These are phyloP conservation scores for Trichoderma reesei DNA, from an alignment of 495 filamentous ascomycete genomes.

Conservation along the genomic window DNA sequence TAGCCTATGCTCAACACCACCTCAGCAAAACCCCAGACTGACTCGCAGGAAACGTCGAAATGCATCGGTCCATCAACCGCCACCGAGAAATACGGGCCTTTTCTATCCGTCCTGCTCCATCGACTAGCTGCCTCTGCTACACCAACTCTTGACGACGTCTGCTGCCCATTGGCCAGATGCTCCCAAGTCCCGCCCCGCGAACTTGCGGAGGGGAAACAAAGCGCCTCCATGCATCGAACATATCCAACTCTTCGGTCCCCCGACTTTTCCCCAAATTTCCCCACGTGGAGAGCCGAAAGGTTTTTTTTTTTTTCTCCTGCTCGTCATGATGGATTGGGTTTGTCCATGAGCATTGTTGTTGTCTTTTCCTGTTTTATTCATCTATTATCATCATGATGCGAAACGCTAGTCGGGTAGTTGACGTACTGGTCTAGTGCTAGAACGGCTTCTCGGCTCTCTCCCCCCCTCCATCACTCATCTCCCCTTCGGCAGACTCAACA, in stretches of 20 bases:
- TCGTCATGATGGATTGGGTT: not conserved
- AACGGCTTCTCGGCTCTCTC: too few relatives aligned
- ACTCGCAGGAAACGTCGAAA: not conserved
- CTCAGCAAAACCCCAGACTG: too few relatives aligned
- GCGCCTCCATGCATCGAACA: not conserved
- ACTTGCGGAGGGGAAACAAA: not conserved
- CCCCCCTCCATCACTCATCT: too few relatives aligned
- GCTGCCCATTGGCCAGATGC: too few relatives aligned
- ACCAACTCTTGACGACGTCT: too few relatives aligned
- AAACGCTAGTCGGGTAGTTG: too few relatives aligned
- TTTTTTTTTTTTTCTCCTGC: not conserved
- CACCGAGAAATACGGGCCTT: not conserved
- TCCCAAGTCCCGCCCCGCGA: not conserved
- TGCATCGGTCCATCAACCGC: not conserved
- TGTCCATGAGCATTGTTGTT: not conserved
- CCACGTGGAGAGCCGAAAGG: not conserved
- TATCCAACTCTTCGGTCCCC: not conserved
- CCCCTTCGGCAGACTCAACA: too few relatives aligned
- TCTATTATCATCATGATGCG: not conserved
- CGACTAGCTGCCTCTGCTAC: too few relatives aligned
- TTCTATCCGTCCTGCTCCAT: not conserved
- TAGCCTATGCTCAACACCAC: not conserved
- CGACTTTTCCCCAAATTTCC: not conserved
- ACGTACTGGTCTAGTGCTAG: too few relatives aligned
- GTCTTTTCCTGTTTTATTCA: not conserved